Conservation (phyloP, 163 green algal genomes). For the Chloromonas sp. region DNA sequence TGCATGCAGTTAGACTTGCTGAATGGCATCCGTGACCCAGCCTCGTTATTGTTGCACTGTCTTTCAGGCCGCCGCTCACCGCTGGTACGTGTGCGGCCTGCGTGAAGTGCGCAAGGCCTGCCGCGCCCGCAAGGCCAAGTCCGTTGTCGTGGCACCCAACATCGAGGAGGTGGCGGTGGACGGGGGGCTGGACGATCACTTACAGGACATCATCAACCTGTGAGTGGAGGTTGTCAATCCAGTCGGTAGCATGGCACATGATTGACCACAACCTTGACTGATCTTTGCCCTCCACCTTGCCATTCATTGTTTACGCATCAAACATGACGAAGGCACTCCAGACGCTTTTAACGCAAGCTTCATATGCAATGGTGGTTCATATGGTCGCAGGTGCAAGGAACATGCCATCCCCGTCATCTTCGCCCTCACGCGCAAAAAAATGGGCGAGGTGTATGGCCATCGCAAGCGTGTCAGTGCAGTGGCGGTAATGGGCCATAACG, state of each 20-base stretch:
- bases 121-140: conserved; percentile 28
- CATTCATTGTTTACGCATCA: no score
- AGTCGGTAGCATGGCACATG: no score
- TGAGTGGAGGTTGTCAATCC: conserved; percentile 5
- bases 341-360: neutral
- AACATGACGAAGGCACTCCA: no score
- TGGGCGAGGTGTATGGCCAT: conserved; percentile 62
- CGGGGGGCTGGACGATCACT: conserved; percentile 53
- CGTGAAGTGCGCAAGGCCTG: conserved; percentile 69
- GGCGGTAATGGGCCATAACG: conserved; percentile 60
- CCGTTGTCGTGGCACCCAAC: conserved; percentile 63
- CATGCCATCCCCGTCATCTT: conserved; percentile 57
- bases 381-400: conserved; percentile 21
- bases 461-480: conserved; percentile 75
- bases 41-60: neutral
- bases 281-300: no score
- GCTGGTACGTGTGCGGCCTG: conserved; percentile 50
- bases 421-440: conserved; percentile 64
- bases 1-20: no score
- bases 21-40: no score
- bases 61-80: conserved; percentile 26
- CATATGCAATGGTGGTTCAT: neutral
- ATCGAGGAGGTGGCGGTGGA: conserved; percentile 57
- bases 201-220: conserved; percentile 54
- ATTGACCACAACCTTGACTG: no score